Evolutionary conservation across 352 stramenopile species (phyloP).

Genomic region (Stephanocyclus meneghinianus): DNA sequence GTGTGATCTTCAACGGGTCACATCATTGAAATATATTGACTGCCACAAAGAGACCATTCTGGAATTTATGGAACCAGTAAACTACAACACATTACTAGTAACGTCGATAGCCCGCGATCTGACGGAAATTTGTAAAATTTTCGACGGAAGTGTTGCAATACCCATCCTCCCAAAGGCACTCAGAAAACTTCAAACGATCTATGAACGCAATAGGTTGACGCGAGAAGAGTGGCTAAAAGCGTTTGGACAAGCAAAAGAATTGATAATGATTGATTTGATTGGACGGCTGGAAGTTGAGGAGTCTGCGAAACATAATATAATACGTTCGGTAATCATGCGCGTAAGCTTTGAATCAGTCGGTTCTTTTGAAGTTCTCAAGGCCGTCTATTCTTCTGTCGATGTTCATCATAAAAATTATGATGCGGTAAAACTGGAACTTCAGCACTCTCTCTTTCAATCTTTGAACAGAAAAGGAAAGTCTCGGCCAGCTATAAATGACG

Average conservation of each 20-base stretch:
- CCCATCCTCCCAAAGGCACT: conserved; percentile 14
- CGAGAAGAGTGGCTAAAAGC: conserved; percentile 13
- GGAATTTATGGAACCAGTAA: conserved; percentile 21
- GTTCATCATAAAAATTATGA: conserved; percentile 20
- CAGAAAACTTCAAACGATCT: conserved; percentile 20
- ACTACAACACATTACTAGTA: conserved; percentile 37
- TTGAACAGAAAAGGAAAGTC: conserved; percentile 1
- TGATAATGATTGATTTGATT: conserved; percentile 27
- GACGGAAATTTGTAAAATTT: conserved; percentile 20
- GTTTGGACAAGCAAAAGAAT: conserved; percentile 19
- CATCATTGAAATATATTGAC: conserved; percentile 22
- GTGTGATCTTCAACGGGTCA: conserved; percentile 25
- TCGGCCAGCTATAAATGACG: conserved; percentile 15
- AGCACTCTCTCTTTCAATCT: conserved; percentile 18
- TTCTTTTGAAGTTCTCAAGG: conserved; percentile 30
- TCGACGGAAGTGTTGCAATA: conserved; percentile 15
- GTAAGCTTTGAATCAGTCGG: conserved; percentile 30
- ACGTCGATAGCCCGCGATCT: conserved; percentile 6
- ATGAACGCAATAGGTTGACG: background rate
- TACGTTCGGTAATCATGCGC: conserved; percentile 22
- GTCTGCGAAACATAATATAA: conserved; percentile 4
- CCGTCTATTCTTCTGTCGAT: conserved; percentile 13
- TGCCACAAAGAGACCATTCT: conserved; percentile 14
- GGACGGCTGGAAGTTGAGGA: background rate
- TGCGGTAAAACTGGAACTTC: conserved; percentile 2